Evolutionary conservation across 805 yeast genomes (phyloP).

Genomic region (Blastobotrys parvus): DNA sequence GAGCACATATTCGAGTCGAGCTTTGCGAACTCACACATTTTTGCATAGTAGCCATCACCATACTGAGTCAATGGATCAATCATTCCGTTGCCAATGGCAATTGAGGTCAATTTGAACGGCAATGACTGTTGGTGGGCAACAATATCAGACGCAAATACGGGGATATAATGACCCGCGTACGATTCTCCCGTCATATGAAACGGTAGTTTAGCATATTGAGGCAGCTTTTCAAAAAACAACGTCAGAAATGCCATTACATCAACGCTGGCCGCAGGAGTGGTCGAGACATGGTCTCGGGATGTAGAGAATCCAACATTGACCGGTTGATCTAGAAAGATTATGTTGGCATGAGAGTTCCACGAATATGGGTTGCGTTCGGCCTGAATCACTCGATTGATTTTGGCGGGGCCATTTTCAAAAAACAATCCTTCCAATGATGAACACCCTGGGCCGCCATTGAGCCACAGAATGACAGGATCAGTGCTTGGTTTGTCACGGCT

Average conservation of each 20-base stretch:
- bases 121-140: conserved; percentile 38
- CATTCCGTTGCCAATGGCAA: conserved; percentile 87
- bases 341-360: conserved; percentile 88
- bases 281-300: conserved; percentile 38
- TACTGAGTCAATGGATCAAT: conserved; percentile 79
- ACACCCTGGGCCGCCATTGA: conserved; percentile 97
- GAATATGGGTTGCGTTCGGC: conserved; percentile 76
- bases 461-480: conserved; percentile 86
- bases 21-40: conserved; percentile 82
- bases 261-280: conserved; percentile 74
- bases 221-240: conserved; percentile 76
- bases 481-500: conserved; percentile 77
- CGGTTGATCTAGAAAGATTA: conserved; percentile 90
- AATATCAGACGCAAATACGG: conserved; percentile 59
- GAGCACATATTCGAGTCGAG: conserved; percentile 61
- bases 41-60: conserved; percentile 76
- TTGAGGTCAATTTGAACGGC: conserved; percentile 60
- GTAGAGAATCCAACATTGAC: conserved; percentile 85
- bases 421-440: conserved; percentile 78
- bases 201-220: conserved; percentile 47
- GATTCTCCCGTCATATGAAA: conserved; percentile 93
- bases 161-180: conserved; percentile 91
- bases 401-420: conserved; percentile 87
- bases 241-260: conserved; percentile 82
- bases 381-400: conserved; percentile 52